Base-by-base conservation (phyloP, 495 filamentous ascomycete species). In the Margaritispora aquatica region DNA sequence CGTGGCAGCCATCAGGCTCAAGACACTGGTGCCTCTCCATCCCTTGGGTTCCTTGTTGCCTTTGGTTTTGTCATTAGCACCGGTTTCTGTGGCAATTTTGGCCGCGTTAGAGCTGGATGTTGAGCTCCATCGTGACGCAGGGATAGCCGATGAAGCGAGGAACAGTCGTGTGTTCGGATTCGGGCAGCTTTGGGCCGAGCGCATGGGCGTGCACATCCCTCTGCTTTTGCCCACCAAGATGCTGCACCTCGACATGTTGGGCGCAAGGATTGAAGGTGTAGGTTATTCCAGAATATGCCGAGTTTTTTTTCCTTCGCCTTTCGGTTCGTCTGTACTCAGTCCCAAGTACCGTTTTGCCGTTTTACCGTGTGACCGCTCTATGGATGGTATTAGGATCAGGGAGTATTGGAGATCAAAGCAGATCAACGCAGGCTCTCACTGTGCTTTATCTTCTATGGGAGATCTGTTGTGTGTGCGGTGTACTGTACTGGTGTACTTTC, bases 1-100 rank as follows among this genome's bases (percentile, higher is more conserved):
- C 26, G 78, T 73, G 1, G 70, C 69, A 19, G 70, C 68, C 49
- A 74, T 72, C 50, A 79, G 57, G 24, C 66, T 69, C 50, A 76
- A 63, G 8, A 77, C 59, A 49, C 48, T 50, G 11, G 21, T 26
- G 13, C 54, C 59, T 19, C 51, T 44, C 64, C 64, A 66, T 53
- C 60, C 60, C 22, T 51, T 64, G 22, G 21, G n/a, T 8, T 7
- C 54, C 5, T 29, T 41, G 34, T n/a, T 38, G 11, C 21, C 27
- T 24, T 27, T 8, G n/a, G n/a, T n/a, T n/a, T n/a, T n/a, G n/a
- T n/a, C n/a, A n/a, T n/a, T n/a, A n/a, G n/a, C n/a, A n/a, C n/a
- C n/a, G n/a, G n/a, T n/a, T n/a, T n/a, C n/a, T n/a, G n/a, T n/a
- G n/a, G n/a, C 5, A 13, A 13, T 34, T 13, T 5, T 5, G 29